Evolutionary conservation across 2,329 filamentous ascomycete species (phyloP), one percentile per base, ranked within the genome.

Genomic region (Fusarium humuli): DNA sequence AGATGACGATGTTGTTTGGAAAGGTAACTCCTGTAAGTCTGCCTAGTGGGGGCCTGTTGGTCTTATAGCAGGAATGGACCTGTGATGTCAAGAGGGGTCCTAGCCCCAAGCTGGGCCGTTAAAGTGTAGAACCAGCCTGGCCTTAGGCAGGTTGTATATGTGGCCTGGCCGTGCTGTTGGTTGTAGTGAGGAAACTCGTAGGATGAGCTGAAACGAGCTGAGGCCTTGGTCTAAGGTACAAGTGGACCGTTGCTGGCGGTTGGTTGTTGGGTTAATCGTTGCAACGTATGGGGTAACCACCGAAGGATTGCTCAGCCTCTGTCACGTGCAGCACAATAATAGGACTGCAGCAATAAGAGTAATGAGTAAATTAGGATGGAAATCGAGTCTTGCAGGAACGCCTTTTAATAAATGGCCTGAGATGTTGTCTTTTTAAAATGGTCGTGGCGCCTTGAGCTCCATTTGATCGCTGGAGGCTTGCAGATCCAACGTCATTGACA

Each of bases 401-500:
- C 14, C 29, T 40, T 41, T 30, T 23, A 25, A 12, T 23, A 22
- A 16, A 32, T 37, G 8, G 14, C 18, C 27, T 23, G n/a, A 27
- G 27, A 10, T 13, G 20, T 8, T 32, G 18, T 27, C 23, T 34
- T 37, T 32, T 42, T 14, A 10, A 32, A 25, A n/a, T 16, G 16
- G 10, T 22, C 20, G 18, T 32, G 49, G 32, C 13, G 5, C 14
- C 25, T 52, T 37, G 5, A 20, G 13, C 23, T 57, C 52, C 27
- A n/a, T 54, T 20, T 34, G 4, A 44, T 29, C 48, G 18, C 32
- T 42, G 20, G 13, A 32, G 45, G 37, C 40, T 13, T 41, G 61
- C 66, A 49, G 45, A 64, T 57, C 57, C 18, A 42, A 71, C 67
- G 67, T 71, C 67, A 70, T 71, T 29, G 27, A 52, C 22, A 52